These are phyloP conservation scores for Luffa aegyptiaca DNA, from an alignment of 306 rosid genomes.

Conservation along the genomic window DNA sequence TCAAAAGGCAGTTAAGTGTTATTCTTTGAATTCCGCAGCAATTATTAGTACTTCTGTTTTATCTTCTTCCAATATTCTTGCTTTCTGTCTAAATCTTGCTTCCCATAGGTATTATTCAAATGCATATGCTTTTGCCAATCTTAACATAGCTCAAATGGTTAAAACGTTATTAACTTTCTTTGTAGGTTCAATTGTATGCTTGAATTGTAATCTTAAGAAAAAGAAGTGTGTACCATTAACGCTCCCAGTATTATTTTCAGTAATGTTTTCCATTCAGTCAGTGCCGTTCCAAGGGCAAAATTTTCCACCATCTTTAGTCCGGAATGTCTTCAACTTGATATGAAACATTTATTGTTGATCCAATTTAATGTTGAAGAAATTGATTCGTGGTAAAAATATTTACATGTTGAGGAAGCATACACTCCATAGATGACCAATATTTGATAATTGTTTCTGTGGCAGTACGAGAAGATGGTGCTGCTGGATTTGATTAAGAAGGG, in stretches of 20 bases:
- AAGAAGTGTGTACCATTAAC: background rate
- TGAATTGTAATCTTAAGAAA: no score
- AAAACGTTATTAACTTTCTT: background rate
- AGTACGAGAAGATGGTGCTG: conserved; percentile 64
- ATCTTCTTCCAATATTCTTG: background rate
- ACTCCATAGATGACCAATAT: background rate
- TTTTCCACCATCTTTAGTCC: background rate
- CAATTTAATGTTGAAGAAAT: background rate
- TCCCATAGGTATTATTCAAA: background rate
- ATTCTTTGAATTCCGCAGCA: background rate
- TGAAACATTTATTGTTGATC: background rate
- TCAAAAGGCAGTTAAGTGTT: background rate
- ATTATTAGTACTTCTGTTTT: background rate
- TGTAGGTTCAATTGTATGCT: background rate
- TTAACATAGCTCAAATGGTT: background rate
- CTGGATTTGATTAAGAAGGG: conserved; percentile 72
- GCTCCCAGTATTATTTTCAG: background rate
- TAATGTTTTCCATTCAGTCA: background rate
- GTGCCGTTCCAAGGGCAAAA: background rate
- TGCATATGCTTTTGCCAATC: no score
- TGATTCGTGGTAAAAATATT: background rate
- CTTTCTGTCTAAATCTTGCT: background rate
- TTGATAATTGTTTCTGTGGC: conserved; percentile 22
- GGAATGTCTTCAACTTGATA: background rate
- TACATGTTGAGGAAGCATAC: background rate